These are phyloP conservation scores for Colletotrichum horii DNA, from an alignment of 2,329 filamentous ascomycete species.

Conservation along the genomic window DNA sequence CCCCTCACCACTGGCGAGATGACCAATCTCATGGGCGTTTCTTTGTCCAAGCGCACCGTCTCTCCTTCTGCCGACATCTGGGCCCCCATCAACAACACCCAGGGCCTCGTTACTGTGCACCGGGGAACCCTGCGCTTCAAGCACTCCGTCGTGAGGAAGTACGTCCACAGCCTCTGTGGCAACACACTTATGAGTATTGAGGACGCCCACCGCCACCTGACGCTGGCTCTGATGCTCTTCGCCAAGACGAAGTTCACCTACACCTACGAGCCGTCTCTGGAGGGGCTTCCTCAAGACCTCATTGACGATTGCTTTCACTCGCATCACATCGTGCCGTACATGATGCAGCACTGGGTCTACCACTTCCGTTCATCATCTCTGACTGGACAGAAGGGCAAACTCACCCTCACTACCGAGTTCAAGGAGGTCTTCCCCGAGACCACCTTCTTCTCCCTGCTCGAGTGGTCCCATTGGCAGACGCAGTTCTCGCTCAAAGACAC, in stretches of 20 bases:
- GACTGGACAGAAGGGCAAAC: conserved; percentile 28
- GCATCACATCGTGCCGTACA: conserved; percentile 37
- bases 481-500: conserved; percentile 25
- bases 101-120: conserved; percentile 37
- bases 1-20: conserved; percentile 37
- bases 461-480: conserved; percentile 36
- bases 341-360: conserved; percentile 38
- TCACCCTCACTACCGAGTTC: conserved; percentile 36
- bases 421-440: conserved; percentile 39
- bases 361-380: conserved; percentile 40
- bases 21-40: conserved; percentile 36
- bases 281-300: conserved; percentile 27
- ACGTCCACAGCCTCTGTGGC: conserved; percentile 36
- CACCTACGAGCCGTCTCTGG: conserved; percentile 31
- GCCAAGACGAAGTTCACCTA: conserved; percentile 30
- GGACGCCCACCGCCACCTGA: conserved; percentile 39
- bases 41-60: conserved; percentile 22
- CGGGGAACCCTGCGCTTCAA: conserved; percentile 40
- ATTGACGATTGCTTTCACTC: conserved; percentile 30
- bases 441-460: conserved; percentile 39
- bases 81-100: conserved; percentile 8
- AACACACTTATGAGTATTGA: conserved; percentile 34
- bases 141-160: conserved; percentile 35
- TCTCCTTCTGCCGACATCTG: conserved; percentile 23
- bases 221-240: conserved; percentile 39